phyloP scores from a whole-genome alignment of 1,284 basidiomycete species.

The Grifola frondosa region DNA sequence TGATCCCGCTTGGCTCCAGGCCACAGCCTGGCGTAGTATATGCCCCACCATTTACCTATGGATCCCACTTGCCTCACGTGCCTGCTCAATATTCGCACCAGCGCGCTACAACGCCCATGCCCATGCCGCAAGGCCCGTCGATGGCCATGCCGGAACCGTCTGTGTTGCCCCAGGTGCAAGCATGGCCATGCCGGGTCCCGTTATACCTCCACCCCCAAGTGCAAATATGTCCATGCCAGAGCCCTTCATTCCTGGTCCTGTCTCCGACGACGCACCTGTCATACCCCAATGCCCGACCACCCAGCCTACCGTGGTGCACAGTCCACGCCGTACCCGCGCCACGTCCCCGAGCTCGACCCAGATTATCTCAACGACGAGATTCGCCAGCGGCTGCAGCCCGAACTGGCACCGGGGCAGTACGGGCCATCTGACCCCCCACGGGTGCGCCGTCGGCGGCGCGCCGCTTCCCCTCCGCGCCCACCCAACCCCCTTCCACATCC shows the following conservation, averaged over 20 bases:
- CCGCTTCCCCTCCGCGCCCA: conserved; percentile 1
- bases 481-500: conserved; percentile 25
- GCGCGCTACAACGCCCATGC: no score
- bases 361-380: conserved; percentile 14
- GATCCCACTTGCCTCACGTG: no score
- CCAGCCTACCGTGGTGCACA: conserved; percentile 4
- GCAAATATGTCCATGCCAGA: conserved; percentile 18
- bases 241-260: conserved; percentile 9
- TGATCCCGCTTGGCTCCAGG: no score
- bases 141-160: no score
- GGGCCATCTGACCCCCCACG: conserved; percentile 16
- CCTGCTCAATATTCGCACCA: no score
- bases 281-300: conserved; percentile 17
- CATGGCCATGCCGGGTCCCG: no score
- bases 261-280: conserved; percentile 12
- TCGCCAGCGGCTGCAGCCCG: conserved; percentile 17
- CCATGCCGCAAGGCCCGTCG: no score
- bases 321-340: conserved; percentile 11
- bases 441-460: conserved; percentile 3
- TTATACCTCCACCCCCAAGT: no score
- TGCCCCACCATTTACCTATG: no score
- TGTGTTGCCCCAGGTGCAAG: no score
- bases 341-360: conserved; percentile 1
- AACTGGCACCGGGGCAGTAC: conserved; percentile 22
- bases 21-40: no score